phyloP scores from a whole-genome alignment of 495 filamentous ascomycete species.

The Podospora pseudocomata region DNA sequence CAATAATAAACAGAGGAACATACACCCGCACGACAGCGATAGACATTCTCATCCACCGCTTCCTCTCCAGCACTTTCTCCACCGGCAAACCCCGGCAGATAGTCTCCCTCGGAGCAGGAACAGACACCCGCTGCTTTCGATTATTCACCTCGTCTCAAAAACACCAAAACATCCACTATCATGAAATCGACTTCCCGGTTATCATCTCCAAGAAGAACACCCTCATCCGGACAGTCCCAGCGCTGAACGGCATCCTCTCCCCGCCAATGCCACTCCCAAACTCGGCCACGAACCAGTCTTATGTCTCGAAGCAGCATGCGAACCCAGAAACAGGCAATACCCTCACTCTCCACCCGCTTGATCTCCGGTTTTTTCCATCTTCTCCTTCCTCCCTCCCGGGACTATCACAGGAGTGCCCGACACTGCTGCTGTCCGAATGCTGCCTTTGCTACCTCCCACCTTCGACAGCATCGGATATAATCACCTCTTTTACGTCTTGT shows the following conservation, averaged over 20 bases:
- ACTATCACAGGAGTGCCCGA: slow-evolving; percentile 56
- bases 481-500: slow-evolving; percentile 61
- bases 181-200: slow-evolving; percentile 86
- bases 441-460: slow-evolving; percentile 84
- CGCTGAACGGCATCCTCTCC: slow-evolving; percentile 26
- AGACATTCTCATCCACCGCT: slow-evolving; percentile 69
- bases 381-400: slow-evolving; percentile 23
- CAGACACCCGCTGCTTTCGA: slow-evolving; percentile 83
- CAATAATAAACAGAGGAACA: slow-evolving; percentile 96
- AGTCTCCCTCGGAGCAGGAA: slow-evolving; percentile 88
- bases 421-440: slow-evolving; percentile 86
- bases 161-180: slow-evolving; percentile 60
- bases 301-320: slow-evolving; percentile 60
- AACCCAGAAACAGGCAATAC: slow-evolving; percentile 56
- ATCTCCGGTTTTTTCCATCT: slow-evolving; percentile 62
- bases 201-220: slow-evolving; percentile 50
- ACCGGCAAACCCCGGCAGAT: slow-evolving; percentile 57
- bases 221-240: slow-evolving; percentile 30
- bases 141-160: slow-evolving; percentile 44
- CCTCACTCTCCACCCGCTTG: slow-evolving; percentile 78
- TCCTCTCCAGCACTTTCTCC: slow-evolving; percentile 49
- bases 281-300: slow-evolving; percentile 26
- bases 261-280: slow-evolving; percentile 23
- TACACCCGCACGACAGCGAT: slow-evolving; percentile 88
- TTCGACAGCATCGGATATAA: slow-evolving; percentile 54